Percentiles rank a stretch among this genome's conserved stretches.
Conservation (phyloP, 2,329 filamentous ascomycete genomes). For the Pezicula rhizophila region DNA sequence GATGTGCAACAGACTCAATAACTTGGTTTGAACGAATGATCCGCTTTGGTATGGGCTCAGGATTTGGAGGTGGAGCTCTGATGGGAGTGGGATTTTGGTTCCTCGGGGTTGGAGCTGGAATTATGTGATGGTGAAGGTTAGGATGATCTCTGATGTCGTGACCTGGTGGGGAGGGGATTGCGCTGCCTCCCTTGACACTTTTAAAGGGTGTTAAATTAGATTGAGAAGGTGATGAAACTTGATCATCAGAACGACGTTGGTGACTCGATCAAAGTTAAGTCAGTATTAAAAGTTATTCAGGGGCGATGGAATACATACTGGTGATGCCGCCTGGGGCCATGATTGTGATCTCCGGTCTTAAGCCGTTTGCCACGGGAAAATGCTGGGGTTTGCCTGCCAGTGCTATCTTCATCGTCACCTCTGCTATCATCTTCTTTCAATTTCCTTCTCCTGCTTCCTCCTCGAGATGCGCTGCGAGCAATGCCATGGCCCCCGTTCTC, state of each 20-base stretch:
- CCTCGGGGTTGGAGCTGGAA: constrained; percentile 26
- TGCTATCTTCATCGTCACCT: constrained; percentile 62
- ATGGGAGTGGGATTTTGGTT: constrained; percentile 32
- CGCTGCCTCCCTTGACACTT: constrained; percentile 40
- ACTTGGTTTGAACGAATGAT: constrained; percentile 65
- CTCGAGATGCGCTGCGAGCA: constrained; percentile 33
- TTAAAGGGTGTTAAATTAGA: constrained; percentile 41
- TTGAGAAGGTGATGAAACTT: constrained; percentile 36
- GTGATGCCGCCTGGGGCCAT: constrained; percentile 46
- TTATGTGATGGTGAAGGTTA: constrained; percentile 24
- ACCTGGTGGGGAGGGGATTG: constrained; percentile 39
- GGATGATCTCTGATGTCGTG: constrained; percentile 12
- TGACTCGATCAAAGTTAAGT: constrained; percentile 33
- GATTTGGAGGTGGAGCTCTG: constrained; percentile 25
- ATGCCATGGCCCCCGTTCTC: constrained; percentile 31
- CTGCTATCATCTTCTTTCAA: constrained; percentile 69
- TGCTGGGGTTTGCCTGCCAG: constrained; percentile 54
- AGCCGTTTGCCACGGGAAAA: constrained; percentile 53
- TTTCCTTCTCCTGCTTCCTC: constrained; percentile 59
- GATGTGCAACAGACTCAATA: constrained; percentile 62
- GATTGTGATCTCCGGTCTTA: constrained; percentile 49
- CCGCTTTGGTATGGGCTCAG: constrained; percentile 56
- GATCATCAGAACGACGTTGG: constrained; percentile 45
- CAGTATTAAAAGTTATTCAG: constrained; percentile 9
- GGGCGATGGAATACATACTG: constrained; percentile 43